Evolutionary conservation across 129 eudicot species (phyloP).

Genomic region (Logfia minima): DNA sequence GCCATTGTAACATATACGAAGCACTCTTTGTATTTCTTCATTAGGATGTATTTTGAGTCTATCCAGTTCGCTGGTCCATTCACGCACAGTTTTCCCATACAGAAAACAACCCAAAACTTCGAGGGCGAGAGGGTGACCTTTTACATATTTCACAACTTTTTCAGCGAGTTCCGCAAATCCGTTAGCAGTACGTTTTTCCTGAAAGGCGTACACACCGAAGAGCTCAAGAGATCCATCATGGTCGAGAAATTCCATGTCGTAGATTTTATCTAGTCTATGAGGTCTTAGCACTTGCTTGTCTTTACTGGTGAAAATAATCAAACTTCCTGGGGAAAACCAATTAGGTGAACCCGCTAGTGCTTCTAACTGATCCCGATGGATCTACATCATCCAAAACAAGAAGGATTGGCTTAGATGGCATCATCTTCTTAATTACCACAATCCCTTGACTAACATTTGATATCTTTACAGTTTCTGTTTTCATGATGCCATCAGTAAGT

Average conservation of each 20-base stretch:
- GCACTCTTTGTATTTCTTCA: background rate
- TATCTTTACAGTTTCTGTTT: background rate
- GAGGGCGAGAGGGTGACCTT: conserved; percentile 28
- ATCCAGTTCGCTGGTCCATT: background rate
- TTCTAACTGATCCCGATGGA: conserved; percentile 5
- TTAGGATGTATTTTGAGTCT: conserved; percentile 8
- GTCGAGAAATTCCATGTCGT: background rate
- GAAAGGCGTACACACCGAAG: conserved; percentile 9
- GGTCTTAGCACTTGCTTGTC: conserved; percentile 21
- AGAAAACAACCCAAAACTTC: background rate
- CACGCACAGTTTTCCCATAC: background rate
- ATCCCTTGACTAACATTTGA: conserved; percentile 10
- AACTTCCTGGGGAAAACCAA: conserved; percentile 20
- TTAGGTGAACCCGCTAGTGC: conserved; percentile 10
- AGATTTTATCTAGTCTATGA: background rate
- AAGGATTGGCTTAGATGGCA: background rate
- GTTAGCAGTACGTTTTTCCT: background rate
- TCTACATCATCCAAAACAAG: conserved; percentile 15
- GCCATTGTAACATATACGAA: background rate
- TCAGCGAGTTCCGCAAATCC: background rate
- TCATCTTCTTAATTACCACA: background rate
- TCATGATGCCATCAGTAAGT: background rate
- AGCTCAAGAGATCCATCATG: background rate
- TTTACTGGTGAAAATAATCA: conserved; percentile 16
- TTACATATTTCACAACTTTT: background rate